Conservation (phyloP, 129 eudicot genomes). For the Helichrysum umbraculigerum region DNA sequence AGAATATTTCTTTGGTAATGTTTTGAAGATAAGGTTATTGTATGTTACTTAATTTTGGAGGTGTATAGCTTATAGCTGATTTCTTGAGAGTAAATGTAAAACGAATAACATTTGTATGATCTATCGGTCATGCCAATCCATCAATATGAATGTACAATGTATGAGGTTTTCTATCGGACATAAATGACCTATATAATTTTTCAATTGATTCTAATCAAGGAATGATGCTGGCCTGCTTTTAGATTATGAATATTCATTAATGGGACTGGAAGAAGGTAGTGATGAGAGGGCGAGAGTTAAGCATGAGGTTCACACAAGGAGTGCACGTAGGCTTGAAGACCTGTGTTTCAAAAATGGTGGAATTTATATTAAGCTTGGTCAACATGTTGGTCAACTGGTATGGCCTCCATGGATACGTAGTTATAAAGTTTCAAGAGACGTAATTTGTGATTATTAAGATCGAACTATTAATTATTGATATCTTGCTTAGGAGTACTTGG, state of each 20-base stretch:
- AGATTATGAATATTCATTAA: constrained; percentile 87
- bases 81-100: neutral
- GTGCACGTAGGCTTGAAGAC: constrained; percentile 79
- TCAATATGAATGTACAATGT: neutral
- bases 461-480: neutral
- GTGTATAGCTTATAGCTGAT: neutral
- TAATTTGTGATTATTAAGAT: constrained; percentile 1
- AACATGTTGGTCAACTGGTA: constrained; percentile 95
- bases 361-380: constrained; percentile 94
- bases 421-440: constrained; percentile 14
- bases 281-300: constrained; percentile 63
- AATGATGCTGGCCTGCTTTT: constrained; percentile 16
- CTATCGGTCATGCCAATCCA: neutral
- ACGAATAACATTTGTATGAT: neutral
- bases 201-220: constrained; percentile 1
- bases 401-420: constrained; percentile 5
- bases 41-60: neutral
- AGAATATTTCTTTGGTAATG: neutral
- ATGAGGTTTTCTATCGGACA: neutral
- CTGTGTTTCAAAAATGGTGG: constrained; percentile 96
- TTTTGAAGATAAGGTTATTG: neutral
- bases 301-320: constrained; percentile 76
- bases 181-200: constrained; percentile 1
- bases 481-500: constrained; percentile 70
- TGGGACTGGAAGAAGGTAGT: constrained; percentile 82